Conservation (phyloP, 2,329 filamentous ascomycete species). For the Penicillium sp. region DNA sequence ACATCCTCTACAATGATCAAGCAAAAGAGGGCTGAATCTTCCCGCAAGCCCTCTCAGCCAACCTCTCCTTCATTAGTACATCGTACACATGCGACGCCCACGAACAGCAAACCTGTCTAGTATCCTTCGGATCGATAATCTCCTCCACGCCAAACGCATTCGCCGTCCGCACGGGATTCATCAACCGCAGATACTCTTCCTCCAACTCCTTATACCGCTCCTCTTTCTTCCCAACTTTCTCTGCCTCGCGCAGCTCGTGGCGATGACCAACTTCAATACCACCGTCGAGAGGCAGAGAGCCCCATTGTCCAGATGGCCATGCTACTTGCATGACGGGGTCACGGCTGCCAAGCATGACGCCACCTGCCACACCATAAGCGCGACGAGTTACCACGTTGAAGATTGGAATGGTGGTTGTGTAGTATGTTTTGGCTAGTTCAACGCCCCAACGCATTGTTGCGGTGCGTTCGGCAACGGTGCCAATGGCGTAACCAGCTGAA, state of each 20-base stretch:
- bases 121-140: conserved; percentile 65
- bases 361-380: conserved; percentile 65
- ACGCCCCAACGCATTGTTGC: conserved; percentile 68
- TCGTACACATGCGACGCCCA: conserved; percentile 62
- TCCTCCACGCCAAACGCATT: conserved; percentile 66
- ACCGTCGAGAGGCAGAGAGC: conserved; percentile 63
- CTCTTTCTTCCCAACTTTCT: conserved; percentile 53
- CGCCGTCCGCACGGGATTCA: conserved; percentile 66
- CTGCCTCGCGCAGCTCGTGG: conserved; percentile 59
- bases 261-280: conserved; percentile 67
- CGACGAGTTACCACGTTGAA: conserved; percentile 65
- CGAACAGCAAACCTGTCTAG: conserved; percentile 56
- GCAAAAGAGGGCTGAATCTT: conserved; percentile 49
- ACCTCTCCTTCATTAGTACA: conserved; percentile 52
- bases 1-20: conserved; percentile 40
- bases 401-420: conserved; percentile 62
- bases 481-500: conserved; percentile 61
- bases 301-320: conserved; percentile 67
- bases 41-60: conserved; percentile 46
- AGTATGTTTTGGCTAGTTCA: conserved; percentile 63
- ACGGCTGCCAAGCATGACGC: conserved; percentile 64
- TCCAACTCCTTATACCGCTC: conserved; percentile 60
- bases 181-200: conserved; percentile 61
- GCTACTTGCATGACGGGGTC: conserved; percentile 63
- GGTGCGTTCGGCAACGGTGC: conserved; percentile 62